Percentiles rank a stretch among this genome's conserved stretches.
phyloP scores from a whole-genome alignment of 805 yeast genomes.

The Saturnispora hagleri region DNA sequence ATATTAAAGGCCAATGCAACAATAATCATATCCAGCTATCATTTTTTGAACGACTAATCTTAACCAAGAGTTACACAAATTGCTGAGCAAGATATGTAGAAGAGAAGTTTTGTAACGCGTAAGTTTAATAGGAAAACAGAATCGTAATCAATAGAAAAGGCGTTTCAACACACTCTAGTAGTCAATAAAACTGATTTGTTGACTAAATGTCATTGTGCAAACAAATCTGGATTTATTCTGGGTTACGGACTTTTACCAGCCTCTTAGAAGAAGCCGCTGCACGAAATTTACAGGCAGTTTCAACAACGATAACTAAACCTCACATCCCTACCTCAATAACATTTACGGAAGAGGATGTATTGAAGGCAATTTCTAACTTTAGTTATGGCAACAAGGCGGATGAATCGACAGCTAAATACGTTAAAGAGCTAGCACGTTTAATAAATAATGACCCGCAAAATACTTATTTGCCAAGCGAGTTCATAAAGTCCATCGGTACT shows the following conservation, averaged over 20 bases:
- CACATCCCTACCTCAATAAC: neutral
- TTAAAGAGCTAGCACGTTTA: neutral
- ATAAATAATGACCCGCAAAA: neutral
- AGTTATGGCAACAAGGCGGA: neutral
- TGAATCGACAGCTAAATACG: neutral
- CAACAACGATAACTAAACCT: neutral
- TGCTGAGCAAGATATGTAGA: neutral
- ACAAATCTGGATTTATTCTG: neutral
- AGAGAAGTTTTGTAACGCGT: neutral
- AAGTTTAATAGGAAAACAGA: neutral
- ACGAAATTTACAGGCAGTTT: neutral
- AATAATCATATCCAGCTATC: too few relatives aligned
- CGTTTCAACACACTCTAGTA: too few relatives aligned
- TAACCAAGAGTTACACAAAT: too few relatives aligned
- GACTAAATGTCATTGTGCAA: neutral
- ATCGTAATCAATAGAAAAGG: neutral
- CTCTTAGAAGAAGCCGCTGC: neutral
- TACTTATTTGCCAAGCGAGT: conserved; percentile 2
- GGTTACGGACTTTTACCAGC: neutral
- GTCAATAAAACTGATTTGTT: neutral
- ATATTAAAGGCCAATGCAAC: too few relatives aligned
- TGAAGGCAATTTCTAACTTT: neutral
- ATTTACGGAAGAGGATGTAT: neutral
- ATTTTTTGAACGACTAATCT: too few relatives aligned
- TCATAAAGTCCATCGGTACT: neutral